Evolutionary conservation across 2,329 filamentous ascomycete genomes (phyloP).

Genomic region (Aspergillus nomiae): DNA sequence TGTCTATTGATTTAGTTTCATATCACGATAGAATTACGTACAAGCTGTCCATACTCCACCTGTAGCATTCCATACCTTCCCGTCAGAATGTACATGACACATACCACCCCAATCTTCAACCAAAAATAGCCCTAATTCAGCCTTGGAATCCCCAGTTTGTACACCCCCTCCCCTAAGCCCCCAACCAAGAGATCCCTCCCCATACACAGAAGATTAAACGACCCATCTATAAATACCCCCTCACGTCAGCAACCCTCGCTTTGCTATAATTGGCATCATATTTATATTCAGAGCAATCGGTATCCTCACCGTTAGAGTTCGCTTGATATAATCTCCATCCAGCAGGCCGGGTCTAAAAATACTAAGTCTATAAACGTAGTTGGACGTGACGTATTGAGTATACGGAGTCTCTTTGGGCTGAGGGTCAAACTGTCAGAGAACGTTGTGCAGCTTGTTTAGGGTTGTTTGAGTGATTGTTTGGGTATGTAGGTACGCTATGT

Average conservation of each 20-base stretch:
- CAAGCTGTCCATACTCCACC: background rate
- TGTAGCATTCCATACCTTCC: background rate
- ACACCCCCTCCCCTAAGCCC: background rate
- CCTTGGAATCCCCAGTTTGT: background rate
- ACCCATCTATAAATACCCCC: background rate
- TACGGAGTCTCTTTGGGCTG: background rate
- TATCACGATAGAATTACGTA: constrained; percentile 1
- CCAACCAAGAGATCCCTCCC: background rate
- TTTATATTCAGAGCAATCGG: background rate
- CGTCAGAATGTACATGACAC: background rate
- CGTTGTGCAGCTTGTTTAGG: too few relatives aligned
- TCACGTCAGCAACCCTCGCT: background rate
- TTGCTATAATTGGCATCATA: background rate
- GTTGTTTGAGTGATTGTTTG: too few relatives aligned
- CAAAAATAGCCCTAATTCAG: background rate
- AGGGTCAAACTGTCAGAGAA: too few relatives aligned
- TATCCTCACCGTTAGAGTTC: background rate
- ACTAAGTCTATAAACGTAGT: background rate
- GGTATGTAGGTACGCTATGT: too few relatives aligned
- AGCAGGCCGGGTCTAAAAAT: background rate
- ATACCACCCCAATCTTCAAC: background rate
- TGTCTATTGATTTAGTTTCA: constrained; percentile 2
- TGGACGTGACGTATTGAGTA: background rate
- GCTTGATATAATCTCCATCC: background rate
- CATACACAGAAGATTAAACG: background rate